phyloP scores from a whole-genome alignment of 352 stramenopile genomes.

The Pythium myriotylum region DNA sequence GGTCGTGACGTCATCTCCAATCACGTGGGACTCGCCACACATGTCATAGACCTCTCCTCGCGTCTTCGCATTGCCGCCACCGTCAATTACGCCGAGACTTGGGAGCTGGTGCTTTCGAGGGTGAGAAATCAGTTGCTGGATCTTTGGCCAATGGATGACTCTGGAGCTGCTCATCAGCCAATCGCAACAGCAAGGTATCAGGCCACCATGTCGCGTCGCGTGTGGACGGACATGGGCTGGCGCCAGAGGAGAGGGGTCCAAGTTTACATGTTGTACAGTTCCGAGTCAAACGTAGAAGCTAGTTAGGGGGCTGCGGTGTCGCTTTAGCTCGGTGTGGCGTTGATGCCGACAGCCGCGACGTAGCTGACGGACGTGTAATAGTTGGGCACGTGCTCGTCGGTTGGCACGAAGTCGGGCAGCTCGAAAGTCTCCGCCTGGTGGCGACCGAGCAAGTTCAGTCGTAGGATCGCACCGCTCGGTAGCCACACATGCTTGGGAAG shows the following conservation, averaged over 20 bases:
- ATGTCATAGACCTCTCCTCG: no score
- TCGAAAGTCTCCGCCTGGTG: conserved; percentile 38
- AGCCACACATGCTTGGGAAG: conserved; percentile 55
- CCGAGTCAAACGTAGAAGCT: neutral
- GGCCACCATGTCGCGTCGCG: no score
- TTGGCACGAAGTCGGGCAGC: conserved; percentile 18
- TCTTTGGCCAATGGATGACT: no score
- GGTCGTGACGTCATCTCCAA: no score
- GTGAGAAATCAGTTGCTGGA: no score
- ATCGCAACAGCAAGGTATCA: conserved; percentile 4
- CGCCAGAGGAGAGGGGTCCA: neutral
- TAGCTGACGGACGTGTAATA: conserved; percentile 19
- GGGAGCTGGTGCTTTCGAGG: no score
- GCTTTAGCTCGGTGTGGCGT: conserved; percentile 7
- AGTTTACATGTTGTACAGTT: conserved; percentile 2
- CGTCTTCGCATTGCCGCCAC: no score
- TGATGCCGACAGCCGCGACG: conserved; percentile 4
- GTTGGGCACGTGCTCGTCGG: conserved; percentile 35
- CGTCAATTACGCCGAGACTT: no score
- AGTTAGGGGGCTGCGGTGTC: neutral
- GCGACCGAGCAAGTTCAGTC: conserved; percentile 22
- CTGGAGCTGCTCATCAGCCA: neutral
- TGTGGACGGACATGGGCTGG: no score
- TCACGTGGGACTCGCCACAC: no score
- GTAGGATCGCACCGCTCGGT: conserved; percentile 24